Evolutionary conservation across 108 stramenopile genomes (phyloP), one percentile per base, ranked within the genome.

Genomic region (Schizochytrium sp.): DNA sequence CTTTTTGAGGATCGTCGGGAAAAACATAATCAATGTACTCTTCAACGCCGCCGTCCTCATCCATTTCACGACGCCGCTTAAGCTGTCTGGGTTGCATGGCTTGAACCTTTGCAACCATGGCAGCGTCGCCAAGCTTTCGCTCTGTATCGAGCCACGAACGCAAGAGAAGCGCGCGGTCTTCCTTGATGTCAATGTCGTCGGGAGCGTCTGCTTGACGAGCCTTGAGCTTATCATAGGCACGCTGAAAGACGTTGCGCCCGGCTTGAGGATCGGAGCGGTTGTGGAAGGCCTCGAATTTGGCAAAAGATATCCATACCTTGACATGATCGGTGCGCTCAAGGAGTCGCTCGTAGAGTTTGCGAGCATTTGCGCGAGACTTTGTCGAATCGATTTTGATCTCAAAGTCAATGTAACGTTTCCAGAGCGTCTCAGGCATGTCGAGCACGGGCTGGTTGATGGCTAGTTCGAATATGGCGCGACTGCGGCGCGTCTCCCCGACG

Each of bases 11-110:
- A 88, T 99, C 99, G 88, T 99, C 97, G 1, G 99, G 98, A 92
- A 99, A 99, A 92, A 96, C 94, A 91, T 98, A 99, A 88, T 98
- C 99, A 89, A 97, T 98, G 92, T 97, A 98, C 89, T 98, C 99
- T 92, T 99, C 99, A 48, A 91, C 88, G 47, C 95, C 95, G 88
- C 93, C 95, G 55, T 93, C 91, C 12, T 94, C 95, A 63, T 97
- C 97, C 21, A 94, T 91, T 96, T 97, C 96, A 14, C 99, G 95
- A 92, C 96, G 96, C 89, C 96, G 93, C 93, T 99, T 98, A 92
- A 98, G 93, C 45, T 96, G 94, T 60, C 96, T 94, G 29, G 97
- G 98, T 94, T 97, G 90, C 93, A 93, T 95, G 53, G 90, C 89
- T 91, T 97, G 96, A 55, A 97, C 97, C 53, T 92, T 89, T 44